A percentile compares a stretch with the other conserved stretches of the same genome.
Conservation (phyloP, 768 basidiomycete species). For the Suillus occidentalis region DNA sequence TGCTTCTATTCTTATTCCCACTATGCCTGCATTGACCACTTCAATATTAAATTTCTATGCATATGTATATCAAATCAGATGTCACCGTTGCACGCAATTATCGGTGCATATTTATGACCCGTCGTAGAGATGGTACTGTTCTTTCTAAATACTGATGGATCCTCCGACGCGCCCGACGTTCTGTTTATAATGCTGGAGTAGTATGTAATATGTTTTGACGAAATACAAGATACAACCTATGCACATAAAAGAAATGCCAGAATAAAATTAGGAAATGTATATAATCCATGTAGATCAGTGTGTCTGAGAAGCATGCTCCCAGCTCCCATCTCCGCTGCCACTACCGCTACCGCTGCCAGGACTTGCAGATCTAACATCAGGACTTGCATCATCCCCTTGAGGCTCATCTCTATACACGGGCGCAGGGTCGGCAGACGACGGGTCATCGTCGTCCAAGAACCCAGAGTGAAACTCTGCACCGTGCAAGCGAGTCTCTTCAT, state of each 20-base stretch:
- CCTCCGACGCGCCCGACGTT: neutral
- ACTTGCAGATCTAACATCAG: conserved; percentile 25
- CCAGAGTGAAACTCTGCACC: conserved; percentile 69
- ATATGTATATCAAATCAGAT: neutral
- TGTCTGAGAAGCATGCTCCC: conserved; percentile 66
- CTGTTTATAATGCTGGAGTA: neutral
- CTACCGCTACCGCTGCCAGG: conserved; percentile 36
- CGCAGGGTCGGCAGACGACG: conserved; percentile 30
- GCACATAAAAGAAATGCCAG: neutral
- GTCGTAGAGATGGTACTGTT: neutral
- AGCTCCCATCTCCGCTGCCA: conserved; percentile 65
- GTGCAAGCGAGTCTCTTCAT: conserved; percentile 69
- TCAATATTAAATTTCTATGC: neutral
- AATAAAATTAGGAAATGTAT: neutral
- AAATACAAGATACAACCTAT: neutral
- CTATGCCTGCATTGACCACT: no score
- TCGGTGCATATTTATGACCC: neutral
- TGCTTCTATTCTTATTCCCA: no score
- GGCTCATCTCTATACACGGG: conserved; percentile 58
- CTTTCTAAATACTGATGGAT: neutral
- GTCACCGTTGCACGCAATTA: neutral
- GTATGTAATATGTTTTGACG: neutral
- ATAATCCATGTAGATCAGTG: conserved; percentile 15
- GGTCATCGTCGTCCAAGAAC: conserved; percentile 80
- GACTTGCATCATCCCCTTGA: conserved; percentile 17